phyloP scores from a whole-genome alignment of 2,329 filamentous ascomycete genomes.

The Incumbomyces delicatus region DNA sequence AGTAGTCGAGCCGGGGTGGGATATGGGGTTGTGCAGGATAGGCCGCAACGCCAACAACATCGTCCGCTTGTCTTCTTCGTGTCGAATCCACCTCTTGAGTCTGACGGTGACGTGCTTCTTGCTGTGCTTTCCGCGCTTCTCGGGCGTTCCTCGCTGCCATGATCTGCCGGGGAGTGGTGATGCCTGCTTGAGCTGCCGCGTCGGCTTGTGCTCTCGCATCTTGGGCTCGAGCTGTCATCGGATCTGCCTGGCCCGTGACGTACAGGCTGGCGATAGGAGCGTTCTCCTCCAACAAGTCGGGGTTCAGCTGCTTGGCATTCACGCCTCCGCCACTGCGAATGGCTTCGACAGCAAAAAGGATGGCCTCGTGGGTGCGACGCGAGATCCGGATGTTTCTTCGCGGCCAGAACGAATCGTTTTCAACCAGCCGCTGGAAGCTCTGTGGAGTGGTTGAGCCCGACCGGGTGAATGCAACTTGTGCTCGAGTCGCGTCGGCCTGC shows the following conservation, averaged over 20 bases:
- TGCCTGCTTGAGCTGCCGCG: constrained; percentile 30
- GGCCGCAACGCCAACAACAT: constrained; percentile 47
- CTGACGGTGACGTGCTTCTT: constrained; percentile 47
- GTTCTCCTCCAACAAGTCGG: constrained; percentile 77
- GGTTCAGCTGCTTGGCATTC: constrained; percentile 62
- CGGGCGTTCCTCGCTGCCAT: constrained; percentile 78
- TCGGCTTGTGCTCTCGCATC: constrained; percentile 46
- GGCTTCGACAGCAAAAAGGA: constrained; percentile 83
- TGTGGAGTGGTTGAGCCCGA: constrained; percentile 23
- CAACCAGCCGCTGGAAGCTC: constrained; percentile 25
- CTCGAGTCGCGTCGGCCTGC: constrained; percentile 16
- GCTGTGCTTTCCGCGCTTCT: constrained; percentile 61
- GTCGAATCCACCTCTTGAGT: constrained; percentile 34
- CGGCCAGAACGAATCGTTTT: constrained; percentile 44
- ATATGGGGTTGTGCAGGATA: constrained; percentile 27
- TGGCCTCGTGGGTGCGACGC: constrained; percentile 74
- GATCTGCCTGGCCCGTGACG: constrained; percentile 42
- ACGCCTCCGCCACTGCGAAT: constrained; percentile 44
- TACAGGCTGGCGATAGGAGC: constrained; percentile 83
- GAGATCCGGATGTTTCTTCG: constrained; percentile 54
- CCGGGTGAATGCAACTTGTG: constrained; percentile 12
- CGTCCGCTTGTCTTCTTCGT: constrained; percentile 45
- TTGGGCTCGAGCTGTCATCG: constrained; percentile 29
- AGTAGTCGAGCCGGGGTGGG: constrained; percentile 3
- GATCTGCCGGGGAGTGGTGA: constrained; percentile 78